phyloP scores from a whole-genome alignment of 805 yeast species.

The Candida chilensis region DNA sequence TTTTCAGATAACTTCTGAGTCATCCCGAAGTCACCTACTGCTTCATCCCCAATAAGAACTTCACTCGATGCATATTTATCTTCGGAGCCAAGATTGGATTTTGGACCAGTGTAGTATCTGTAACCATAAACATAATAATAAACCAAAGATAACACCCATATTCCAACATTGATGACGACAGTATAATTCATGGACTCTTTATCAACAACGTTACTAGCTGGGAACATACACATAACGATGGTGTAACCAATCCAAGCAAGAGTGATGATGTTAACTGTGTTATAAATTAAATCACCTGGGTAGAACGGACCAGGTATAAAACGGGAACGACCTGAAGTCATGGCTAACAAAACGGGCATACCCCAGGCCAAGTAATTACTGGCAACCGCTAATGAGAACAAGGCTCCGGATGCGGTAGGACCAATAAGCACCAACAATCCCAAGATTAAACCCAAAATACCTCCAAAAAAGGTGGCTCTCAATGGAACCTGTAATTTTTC shows the following conservation, averaged over 20 bases:
- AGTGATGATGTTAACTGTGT: slow-evolving; percentile 34
- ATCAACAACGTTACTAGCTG: slow-evolving; percentile 30
- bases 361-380: slow-evolving; percentile 61
- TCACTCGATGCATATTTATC: neutral
- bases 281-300: slow-evolving; percentile 41
- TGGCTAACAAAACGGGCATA: slow-evolving; percentile 44
- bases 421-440: slow-evolving; percentile 56
- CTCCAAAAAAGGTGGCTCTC: slow-evolving; percentile 51
- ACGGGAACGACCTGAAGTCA: slow-evolving; percentile 37
- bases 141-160: slow-evolving; percentile 42
- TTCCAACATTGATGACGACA: slow-evolving; percentile 51
- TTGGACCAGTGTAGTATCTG: slow-evolving; percentile 51
- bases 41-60: neutral
- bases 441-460: slow-evolving; percentile 35
- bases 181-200: slow-evolving; percentile 60
- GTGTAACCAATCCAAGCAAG: slow-evolving; percentile 41
- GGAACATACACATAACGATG: slow-evolving; percentile 55
- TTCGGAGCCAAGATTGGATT: slow-evolving; percentile 3
- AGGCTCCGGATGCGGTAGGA: slow-evolving; percentile 54
- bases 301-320: slow-evolving; percentile 63
- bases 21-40: neutral
- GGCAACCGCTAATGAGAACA: slow-evolving; percentile 54
- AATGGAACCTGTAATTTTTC: slow-evolving; percentile 51
- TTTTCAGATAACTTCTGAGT: no score
- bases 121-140: slow-evolving; percentile 47